A percentile compares a stretch with the other conserved stretches of the same genome.
Conservation (phyloP, 2,329 filamentous ascomycete species). For the Cladophialophora exuberans region DNA sequence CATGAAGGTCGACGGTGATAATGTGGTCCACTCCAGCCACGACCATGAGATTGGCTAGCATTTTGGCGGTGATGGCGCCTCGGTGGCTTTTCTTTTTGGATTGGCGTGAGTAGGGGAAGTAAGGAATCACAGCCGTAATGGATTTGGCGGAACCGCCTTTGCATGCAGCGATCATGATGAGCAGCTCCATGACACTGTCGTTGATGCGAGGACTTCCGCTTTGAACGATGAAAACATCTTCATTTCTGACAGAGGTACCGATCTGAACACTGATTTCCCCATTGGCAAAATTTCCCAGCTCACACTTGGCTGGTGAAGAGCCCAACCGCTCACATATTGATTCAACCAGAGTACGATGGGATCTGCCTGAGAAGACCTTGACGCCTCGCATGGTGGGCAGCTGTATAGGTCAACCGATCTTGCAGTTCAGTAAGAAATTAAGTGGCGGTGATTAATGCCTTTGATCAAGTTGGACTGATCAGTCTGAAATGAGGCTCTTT, state of each 20-base stretch:
- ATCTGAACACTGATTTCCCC: conserved; percentile 72
- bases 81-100: conserved; percentile 99
- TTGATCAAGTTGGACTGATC: no score
- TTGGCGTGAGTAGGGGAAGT: conserved; percentile 96
- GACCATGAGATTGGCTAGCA: conserved; percentile 92
- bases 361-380: conserved; percentile 69
- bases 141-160: conserved; percentile 87
- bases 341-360: conserved; percentile 66
- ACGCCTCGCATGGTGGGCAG: conserved; percentile 66
- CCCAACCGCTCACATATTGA: conserved; percentile 69
- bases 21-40: conserved; percentile 97
- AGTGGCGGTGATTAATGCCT: no score
- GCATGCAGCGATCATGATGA: conserved; percentile 99
- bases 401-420: no score
- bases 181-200: conserved; percentile 97
- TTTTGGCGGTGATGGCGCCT: conserved; percentile 92
- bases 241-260: conserved; percentile 78
- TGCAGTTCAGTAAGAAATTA: no score
- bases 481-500: no score
- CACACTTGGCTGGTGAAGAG: conserved; percentile 61
- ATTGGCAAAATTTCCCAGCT: conserved; percentile 69
- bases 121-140: conserved; percentile 35
- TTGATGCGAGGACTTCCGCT: conserved; percentile 96
- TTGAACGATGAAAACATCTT: conserved; percentile 98
- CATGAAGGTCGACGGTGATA: conserved; percentile 94